phyloP scores from a whole-genome alignment of 2,329 filamentous ascomycete species.

The Microsporum audouinii region DNA sequence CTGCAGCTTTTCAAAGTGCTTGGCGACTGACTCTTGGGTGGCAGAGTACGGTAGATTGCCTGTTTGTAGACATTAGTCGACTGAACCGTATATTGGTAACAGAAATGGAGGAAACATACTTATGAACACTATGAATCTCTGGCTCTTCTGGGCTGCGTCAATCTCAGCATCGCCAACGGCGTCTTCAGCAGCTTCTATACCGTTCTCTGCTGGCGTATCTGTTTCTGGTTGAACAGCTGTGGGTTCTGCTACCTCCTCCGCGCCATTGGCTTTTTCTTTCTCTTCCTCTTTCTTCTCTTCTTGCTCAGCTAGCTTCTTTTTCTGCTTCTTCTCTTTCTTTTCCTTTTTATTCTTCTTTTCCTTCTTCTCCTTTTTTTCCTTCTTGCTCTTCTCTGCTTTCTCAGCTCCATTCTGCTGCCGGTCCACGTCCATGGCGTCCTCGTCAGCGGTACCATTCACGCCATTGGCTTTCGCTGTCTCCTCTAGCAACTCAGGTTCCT shows the following conservation, averaged over 20 bases:
- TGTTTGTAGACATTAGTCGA: conserved; percentile 22
- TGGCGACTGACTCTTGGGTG: conserved; percentile 54
- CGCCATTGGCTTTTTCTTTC: conserved; percentile 21
- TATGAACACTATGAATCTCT: conserved; percentile 67
- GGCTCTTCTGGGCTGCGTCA: conserved; percentile 25
- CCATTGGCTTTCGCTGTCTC: background rate
- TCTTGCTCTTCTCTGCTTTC: conserved; percentile 15
- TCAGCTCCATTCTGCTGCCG: conserved; percentile 6
- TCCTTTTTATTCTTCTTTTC: conserved; percentile 19
- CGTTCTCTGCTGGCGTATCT: conserved; percentile 10
- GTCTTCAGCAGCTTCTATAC: conserved; percentile 14
- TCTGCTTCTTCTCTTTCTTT: conserved; percentile 17
- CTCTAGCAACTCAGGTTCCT: background rate
- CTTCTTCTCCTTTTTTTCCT: conserved; percentile 18
- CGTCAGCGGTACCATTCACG: background rate
- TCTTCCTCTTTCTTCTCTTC: conserved; percentile 8
- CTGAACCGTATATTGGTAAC: conserved; percentile 10
- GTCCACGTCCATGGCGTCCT: background rate
- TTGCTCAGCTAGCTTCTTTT: conserved; percentile 1
- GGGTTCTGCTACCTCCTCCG: conserved; percentile 20
- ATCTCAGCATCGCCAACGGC: conserved; percentile 14
- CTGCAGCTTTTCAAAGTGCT: conserved; percentile 67
- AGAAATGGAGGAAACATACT: conserved; percentile 35
- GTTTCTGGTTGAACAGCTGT: conserved; percentile 9
- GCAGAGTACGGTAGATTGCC: conserved; percentile 84